Evolutionary conservation across 345 rosid genomes (phyloP), one percentile per base, ranked within the genome.

Genomic region (Luvunga scandens): DNA sequence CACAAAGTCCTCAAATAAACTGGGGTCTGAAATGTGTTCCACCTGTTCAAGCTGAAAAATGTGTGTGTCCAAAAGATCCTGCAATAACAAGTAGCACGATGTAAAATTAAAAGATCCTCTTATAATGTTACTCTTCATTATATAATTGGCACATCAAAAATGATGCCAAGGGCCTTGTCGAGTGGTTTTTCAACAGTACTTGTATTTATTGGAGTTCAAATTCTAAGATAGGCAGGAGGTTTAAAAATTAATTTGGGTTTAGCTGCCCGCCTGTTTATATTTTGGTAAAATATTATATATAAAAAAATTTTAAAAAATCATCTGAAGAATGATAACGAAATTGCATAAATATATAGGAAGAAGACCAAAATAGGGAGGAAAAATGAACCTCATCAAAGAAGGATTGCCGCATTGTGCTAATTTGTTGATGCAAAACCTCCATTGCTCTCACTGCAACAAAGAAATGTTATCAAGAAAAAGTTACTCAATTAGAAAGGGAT

Each of bases 381-480:
- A 64, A 63, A 27, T 63, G 31, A 42, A 87, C 88, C 88, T 87
- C 79, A 83, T 83, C 79, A 9, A 77, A 66, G 16, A 79, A 79
- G 34, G 73, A 79, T 64, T 79, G 66, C 31, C 67, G 55, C 59
- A 72, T 65, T 39, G 36, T 14, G 2, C 27, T 10, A 71, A 81
- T 25, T 25, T 55, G 56, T 53, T 78, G 63, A 55, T 19, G 65
- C 39, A 63, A 55, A 39, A 36, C 22, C 62, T 31, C 78, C 78
- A 75, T 75, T 64, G 39, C 2, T 75, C 19, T 53, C 7, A 62
- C 19, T 25, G 38, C 28, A 39, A 18, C 56, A 19, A 31, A 53
- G 9, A 53, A 53, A 53, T 53, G 57, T 53, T 53, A 53, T 53
- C 18, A 14, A 28, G 31, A 42, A 31, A 39, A 53, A 53, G 19